phyloP scores from a whole-genome alignment of 176 grass and related monocot species.

The Aegilops bicornis region DNA sequence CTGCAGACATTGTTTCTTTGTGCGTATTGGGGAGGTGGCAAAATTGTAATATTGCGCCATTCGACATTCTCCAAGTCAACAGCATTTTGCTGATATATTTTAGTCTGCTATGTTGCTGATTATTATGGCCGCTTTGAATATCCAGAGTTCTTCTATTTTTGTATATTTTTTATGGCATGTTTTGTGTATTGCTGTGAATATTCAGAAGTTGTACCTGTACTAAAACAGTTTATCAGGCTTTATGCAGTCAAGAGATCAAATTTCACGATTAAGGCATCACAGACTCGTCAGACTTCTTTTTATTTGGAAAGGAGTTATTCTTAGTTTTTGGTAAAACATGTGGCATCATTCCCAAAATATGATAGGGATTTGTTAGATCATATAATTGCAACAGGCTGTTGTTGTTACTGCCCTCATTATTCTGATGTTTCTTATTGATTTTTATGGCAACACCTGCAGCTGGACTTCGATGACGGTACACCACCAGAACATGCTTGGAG shows the following conservation, averaged over 20 bases:
- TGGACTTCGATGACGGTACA: conserved; percentile 89
- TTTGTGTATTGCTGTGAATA: background rate
- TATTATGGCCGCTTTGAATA: background rate
- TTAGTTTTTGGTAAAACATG: conserved; percentile 3
- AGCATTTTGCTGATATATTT: background rate
- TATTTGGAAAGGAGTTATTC: background rate
- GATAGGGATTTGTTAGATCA: conserved; percentile 17
- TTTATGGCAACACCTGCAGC: conserved; percentile 41
- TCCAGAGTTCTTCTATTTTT: background rate
- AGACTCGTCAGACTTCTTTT: background rate
- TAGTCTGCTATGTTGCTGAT: background rate
- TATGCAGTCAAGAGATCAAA: background rate
- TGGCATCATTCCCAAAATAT: background rate
- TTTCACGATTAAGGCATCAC: background rate
- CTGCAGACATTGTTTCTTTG: conserved; percentile 6
- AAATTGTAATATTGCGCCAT: background rate
- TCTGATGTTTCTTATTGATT: background rate
- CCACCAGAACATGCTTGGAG: conserved; percentile 91
- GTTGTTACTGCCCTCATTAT: conserved; percentile 1
- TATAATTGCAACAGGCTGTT: background rate
- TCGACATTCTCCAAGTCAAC: background rate
- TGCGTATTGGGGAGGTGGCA: background rate
- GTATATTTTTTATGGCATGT: background rate
- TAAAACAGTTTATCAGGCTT: background rate
- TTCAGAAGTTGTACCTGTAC: background rate